Base-by-base conservation (phyloP, 139 green algal genomes). In the Mychonastes homosphaera region DNA sequence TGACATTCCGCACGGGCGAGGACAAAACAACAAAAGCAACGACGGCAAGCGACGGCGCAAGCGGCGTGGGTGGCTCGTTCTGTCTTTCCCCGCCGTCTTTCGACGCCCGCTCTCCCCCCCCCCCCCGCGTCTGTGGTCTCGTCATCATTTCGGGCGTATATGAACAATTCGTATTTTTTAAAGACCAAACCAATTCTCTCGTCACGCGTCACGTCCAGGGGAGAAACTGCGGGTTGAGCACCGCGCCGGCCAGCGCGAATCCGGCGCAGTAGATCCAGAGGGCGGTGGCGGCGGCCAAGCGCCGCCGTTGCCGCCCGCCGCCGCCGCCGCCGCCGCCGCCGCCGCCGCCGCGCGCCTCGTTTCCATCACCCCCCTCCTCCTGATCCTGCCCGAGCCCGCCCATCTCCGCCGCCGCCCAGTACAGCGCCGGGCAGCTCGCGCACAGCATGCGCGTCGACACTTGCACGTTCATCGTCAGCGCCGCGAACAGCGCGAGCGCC, bases 381-480 rank as follows among this genome's bases (percentile, higher is more conserved):
- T 15, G 29, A n/a, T 40, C 16, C 19, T 21, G 45, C 15, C 36
- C 3, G 2, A 36, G 27, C 36, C 8, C 79, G n/a, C 70, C 79
- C 7, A 91, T 8, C 30, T 76, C 56, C 0, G 80, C 81, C n/a
- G 73, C 65, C 39, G 65, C 87, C 85, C 85, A 94, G 47, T 89
- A 90, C 26, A 89, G 33, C 10, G 77, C 47, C 29, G 83, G 81
- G 53, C 73, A 86, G 46, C 65, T 64, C 0, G 41, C 41, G 13
- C 84, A 91, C 36, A 96, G 58, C 52, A 96, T 90, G 4, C 83
- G 63, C 3, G 81, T 87, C 0, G 77, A 45, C 12, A 89, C 73
- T 62, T 95, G 87, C 15, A 95, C 84, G 45, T 95, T 77, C 85
- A 95, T 92, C 12, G 83, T 59, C 4, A 85, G 46, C 12, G 72